Percentiles rank a stretch among this genome's conserved stretches.
phyloP scores from a whole-genome alignment of 2,329 filamentous ascomycete species.

The Emmonsiellopsis sp. region DNA sequence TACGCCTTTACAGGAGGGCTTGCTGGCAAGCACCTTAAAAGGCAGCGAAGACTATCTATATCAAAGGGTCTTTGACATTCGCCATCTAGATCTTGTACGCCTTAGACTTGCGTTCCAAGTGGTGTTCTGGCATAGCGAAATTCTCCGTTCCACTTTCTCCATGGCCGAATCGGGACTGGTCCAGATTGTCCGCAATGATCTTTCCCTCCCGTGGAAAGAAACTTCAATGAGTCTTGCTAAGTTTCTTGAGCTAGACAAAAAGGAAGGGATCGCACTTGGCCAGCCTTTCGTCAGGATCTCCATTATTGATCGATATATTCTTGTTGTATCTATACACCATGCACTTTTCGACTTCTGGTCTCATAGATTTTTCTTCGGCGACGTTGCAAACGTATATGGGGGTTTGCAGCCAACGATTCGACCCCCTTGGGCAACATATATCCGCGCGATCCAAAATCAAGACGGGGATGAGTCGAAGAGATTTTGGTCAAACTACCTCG shows the following conservation, averaged over 20 bases:
- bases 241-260: conserved; percentile 6
- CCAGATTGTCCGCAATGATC: conserved; percentile 8
- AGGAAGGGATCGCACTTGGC: conserved; percentile 7
- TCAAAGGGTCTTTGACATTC: background rate
- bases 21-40: background rate
- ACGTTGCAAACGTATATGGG: conserved; percentile 9
- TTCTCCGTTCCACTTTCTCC: conserved; percentile 8
- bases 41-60: background rate
- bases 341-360: conserved; percentile 28
- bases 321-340: conserved; percentile 26
- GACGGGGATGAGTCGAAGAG: background rate
- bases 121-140: no score
- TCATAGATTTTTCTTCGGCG: conserved; percentile 20
- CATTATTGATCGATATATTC: conserved; percentile 6
- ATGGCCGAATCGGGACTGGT: conserved; percentile 5
- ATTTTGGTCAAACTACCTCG: background rate
- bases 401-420: no score
- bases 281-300: conserved; percentile 10
- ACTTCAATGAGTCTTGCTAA: conserved; percentile 6
- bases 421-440: background rate
- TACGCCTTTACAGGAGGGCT: background rate
- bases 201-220: conserved; percentile 7
- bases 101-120: no score
- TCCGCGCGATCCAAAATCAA: background rate
- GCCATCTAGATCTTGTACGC: background rate